Evolutionary conservation across 75 land plant species (phyloP).

Genomic region (Azolla pinnata): DNA sequence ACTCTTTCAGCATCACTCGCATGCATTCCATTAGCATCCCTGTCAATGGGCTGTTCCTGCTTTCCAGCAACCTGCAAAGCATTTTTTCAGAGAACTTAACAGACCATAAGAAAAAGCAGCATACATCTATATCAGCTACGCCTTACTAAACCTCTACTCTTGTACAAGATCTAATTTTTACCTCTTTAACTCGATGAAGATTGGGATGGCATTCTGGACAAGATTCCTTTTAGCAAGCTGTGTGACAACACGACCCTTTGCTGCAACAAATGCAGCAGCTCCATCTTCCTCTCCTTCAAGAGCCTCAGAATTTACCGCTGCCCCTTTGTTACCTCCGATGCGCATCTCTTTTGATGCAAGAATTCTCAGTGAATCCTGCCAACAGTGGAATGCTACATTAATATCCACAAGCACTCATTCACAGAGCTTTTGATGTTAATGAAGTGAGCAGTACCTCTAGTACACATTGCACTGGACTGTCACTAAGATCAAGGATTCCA

Average conservation of each 20-base stretch:
- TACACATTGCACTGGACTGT: constrained; percentile 50
- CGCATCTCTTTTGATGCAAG: constrained; percentile 79
- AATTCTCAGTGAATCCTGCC: constrained; percentile 69
- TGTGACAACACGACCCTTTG: constrained; percentile 54
- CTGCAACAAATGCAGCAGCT: constrained; percentile 33
- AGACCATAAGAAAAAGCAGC: too few species aligned
- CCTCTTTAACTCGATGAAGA: constrained; percentile 84
- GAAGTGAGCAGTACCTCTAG: constrained; percentile 46
- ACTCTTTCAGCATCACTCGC: constrained; percentile 67
- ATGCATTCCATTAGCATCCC: constrained; percentile 91
- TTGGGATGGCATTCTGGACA: constrained; percentile 80
- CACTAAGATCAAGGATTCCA: constrained; percentile 60
- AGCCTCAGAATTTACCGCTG: constrained; percentile 29
- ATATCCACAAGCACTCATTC: too few species aligned
- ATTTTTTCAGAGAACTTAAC: too few species aligned
- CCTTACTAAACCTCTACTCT: too few species aligned
- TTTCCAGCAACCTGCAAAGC: constrained; percentile 56
- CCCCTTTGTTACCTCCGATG: constrained; percentile 31
- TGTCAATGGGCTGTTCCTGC: constrained; percentile 74
- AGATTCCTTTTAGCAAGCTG: constrained; percentile 70
- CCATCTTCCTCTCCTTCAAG: constrained; percentile 46
- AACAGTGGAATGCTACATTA: too few species aligned
- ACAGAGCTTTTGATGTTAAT: too few species aligned
- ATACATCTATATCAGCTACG: too few species aligned
- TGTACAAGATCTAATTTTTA: constrained; percentile 11